These are phyloP conservation scores for Fallopia convolvulus DNA, from an alignment of 148 eudicot genomes.

Conservation along the genomic window DNA sequence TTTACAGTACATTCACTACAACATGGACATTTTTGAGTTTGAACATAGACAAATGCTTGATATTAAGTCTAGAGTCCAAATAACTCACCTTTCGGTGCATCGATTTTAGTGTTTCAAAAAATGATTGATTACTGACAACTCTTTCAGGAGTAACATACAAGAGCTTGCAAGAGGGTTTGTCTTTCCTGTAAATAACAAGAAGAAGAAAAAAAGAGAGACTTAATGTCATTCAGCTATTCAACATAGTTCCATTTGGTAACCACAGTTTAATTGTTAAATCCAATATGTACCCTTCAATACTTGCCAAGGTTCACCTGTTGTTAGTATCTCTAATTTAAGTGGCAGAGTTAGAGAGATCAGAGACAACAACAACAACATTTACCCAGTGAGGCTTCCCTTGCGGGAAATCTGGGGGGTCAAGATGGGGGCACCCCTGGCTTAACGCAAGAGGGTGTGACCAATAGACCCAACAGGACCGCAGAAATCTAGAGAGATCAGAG, in stretches of 20 bases:
- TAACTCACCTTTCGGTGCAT: slow-evolving; percentile 64
- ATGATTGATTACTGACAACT: slow-evolving; percentile 74
- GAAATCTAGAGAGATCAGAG: neutral
- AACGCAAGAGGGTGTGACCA: too few relatives aligned
- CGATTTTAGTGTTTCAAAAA: slow-evolving; percentile 49
- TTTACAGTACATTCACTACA: neutral
- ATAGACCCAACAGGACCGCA: too few relatives aligned
- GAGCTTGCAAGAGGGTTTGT: slow-evolving; percentile 90
- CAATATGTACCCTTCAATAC: neutral
- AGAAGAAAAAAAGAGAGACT: neutral
- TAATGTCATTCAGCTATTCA: neutral
- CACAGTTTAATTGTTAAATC: neutral
- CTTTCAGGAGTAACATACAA: slow-evolving; percentile 99
- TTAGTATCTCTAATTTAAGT: neutral
- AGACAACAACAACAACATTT: too few relatives aligned
- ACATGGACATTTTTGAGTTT: neutral
- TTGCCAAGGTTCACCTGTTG: neutral
- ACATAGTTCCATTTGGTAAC: neutral
- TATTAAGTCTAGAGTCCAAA: neutral
- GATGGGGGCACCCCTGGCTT: too few relatives aligned
- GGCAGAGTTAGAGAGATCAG: neutral
- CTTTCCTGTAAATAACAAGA: slow-evolving; percentile 48
- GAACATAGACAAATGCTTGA: neutral
- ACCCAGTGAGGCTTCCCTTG: too few relatives aligned
- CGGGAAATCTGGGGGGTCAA: too few relatives aligned